A percentile compares a stretch with the other conserved stretches of the same genome.
Evolutionary conservation across 805 yeast species (phyloP).

Genomic region (Cyberlindnera amylophila): DNA sequence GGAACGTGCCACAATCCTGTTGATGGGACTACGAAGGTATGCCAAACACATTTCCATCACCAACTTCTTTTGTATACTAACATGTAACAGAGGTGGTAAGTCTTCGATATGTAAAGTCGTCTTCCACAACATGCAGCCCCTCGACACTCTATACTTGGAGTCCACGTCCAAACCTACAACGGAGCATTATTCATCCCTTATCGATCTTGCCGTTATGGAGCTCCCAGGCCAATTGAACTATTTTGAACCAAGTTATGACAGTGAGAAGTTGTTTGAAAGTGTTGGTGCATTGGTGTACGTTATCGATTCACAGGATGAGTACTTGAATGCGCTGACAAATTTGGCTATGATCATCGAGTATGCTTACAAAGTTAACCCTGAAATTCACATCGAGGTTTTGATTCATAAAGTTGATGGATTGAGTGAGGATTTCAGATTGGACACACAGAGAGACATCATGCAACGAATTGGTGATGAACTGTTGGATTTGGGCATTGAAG

Average conservation of each 20-base stretch:
- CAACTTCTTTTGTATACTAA: constrained; percentile 2
- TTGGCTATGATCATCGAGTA: constrained; percentile 83
- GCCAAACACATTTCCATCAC: too few relatives aligned
- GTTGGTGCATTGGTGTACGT: constrained; percentile 93
- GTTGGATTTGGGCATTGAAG: constrained; percentile 83
- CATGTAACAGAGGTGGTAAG: constrained; percentile 60
- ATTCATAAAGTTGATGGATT: constrained; percentile 96
- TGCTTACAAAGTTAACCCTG: constrained; percentile 81
- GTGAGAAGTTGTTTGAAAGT: constrained; percentile 68
- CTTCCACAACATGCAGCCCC: constrained; percentile 93
- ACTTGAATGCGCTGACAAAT: constrained; percentile 84
- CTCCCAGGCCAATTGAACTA: constrained; percentile 91
- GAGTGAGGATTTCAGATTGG: constrained; percentile 88
- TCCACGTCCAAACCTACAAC: constrained; percentile 86
- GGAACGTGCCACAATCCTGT: constrained; percentile 68
- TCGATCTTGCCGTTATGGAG: constrained; percentile 87
- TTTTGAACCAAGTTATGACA: constrained; percentile 81
- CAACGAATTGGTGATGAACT: constrained; percentile 93
- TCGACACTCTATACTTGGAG: constrained; percentile 87
- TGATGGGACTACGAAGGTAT: constrained; percentile 80
- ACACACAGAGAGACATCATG: constrained; percentile 95
- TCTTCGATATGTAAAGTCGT: constrained; percentile 95
- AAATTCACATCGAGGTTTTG: constrained; percentile 83
- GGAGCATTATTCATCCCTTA: constrained; percentile 78
- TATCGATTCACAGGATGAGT: constrained; percentile 94